Evolutionary conservation across 2,329 filamentous ascomycete species (phyloP).

Genomic region (Aspergillus puulaauensis): DNA sequence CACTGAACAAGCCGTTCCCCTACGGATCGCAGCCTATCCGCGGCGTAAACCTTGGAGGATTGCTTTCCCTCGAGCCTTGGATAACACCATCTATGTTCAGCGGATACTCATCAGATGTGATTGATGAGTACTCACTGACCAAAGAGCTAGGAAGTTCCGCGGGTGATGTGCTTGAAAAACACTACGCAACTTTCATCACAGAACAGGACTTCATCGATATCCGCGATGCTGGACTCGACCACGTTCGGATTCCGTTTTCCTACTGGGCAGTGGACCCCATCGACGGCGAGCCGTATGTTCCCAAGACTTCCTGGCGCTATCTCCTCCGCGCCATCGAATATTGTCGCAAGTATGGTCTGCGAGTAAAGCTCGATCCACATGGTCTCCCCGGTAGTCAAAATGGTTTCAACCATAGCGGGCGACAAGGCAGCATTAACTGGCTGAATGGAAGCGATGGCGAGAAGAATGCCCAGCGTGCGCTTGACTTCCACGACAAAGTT

Average conservation of each 20-base stretch:
- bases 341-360: constrained; percentile 85
- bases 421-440: constrained; percentile 79
- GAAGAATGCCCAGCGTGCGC: constrained; percentile 73
- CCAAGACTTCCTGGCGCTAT: constrained; percentile 87
- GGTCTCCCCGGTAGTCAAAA: constrained; percentile 92
- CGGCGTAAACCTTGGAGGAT: constrained; percentile 90
- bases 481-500: constrained; percentile 83
- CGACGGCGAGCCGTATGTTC: constrained; percentile 81
- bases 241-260: constrained; percentile 91
- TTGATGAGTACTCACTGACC: constrained; percentile 86
- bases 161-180: constrained; percentile 74
- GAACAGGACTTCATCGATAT: constrained; percentile 84
- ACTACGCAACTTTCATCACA: constrained; percentile 86
- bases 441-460: constrained; percentile 84
- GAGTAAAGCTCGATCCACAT: constrained; percentile 91
- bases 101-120: constrained; percentile 63
- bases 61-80: constrained; percentile 91
- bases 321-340: constrained; percentile 91
- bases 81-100: constrained; percentile 91
- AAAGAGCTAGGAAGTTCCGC: constrained; percentile 66
- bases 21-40: constrained; percentile 79
- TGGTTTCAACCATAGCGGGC: constrained; percentile 95
- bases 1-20: constrained; percentile 73
- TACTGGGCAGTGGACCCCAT: constrained; percentile 94
- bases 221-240: constrained; percentile 82